phyloP scores from a whole-genome alignment of 805 yeast species.

The Saccharomycopsis babjevae region DNA sequence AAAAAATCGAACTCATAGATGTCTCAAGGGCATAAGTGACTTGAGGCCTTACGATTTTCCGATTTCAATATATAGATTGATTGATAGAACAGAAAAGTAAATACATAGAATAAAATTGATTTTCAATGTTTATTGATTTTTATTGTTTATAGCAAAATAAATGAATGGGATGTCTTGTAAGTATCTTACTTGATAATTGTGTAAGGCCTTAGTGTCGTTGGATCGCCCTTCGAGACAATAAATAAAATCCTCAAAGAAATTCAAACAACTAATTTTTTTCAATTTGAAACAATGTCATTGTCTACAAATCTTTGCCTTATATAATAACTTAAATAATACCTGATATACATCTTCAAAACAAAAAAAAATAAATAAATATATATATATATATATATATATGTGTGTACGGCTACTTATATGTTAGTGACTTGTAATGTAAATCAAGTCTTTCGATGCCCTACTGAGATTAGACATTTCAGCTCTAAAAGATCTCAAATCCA shows the following conservation, averaged over 20 bases:
- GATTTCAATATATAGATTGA: not conserved
- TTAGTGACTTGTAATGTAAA: slow-evolving; percentile 3
- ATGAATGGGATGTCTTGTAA: not conserved
- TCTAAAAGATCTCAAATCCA: slow-evolving; percentile 3
- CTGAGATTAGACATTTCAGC: slow-evolving; percentile 8
- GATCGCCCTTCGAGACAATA: too few relatives aligned
- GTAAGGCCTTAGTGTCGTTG: too few relatives aligned
- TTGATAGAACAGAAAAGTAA: not conserved
- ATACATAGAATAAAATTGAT: not conserved
- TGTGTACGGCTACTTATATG: not conserved
- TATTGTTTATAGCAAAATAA: not conserved
- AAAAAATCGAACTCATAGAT: not conserved
- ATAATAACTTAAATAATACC: too few relatives aligned
- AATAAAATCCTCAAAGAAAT: too few relatives aligned
- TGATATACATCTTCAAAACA: too few relatives aligned
- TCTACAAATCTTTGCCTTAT: too few relatives aligned
- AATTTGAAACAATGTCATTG: too few relatives aligned
- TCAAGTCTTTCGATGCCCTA: slow-evolving; percentile 6
- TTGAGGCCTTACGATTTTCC: not conserved
- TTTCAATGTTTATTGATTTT: too few relatives aligned
- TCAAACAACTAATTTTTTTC: too few relatives aligned
- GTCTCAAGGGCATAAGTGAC: not conserved
- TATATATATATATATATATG: too few relatives aligned
- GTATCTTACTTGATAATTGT: not conserved
- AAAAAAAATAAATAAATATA: too few relatives aligned